Evolutionary conservation across 2,329 filamentous ascomycete species (phyloP).

Genomic region (Cladosporium colombiae): DNA sequence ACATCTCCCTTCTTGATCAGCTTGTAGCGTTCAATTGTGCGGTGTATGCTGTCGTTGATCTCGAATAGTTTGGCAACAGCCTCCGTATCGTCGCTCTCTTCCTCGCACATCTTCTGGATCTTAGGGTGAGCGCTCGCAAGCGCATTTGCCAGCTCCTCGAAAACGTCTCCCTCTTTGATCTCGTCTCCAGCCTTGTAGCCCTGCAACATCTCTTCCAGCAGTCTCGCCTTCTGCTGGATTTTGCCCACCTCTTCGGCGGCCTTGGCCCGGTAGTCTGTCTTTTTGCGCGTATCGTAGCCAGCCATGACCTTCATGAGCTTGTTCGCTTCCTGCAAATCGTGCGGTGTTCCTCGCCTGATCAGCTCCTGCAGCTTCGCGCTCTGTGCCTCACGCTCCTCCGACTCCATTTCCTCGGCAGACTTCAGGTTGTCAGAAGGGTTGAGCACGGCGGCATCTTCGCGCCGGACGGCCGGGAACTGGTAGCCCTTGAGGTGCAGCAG

Average conservation of each 20-base stretch:
- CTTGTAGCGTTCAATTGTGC: conserved; percentile 93
- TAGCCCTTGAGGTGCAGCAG: conserved; percentile 96
- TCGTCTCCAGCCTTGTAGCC: conserved; percentile 78
- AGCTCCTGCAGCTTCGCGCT: conserved; percentile 98
- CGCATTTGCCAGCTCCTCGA: conserved; percentile 81
- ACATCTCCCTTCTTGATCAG: conserved; percentile 93
- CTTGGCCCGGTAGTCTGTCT: conserved; percentile 97
- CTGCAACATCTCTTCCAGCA: conserved; percentile 90
- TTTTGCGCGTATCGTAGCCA: conserved; percentile 90
- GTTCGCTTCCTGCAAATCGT: conserved; percentile 95
- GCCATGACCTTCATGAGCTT: conserved; percentile 99
- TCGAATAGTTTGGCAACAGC: conserved; percentile 93
- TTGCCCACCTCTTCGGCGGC: conserved; percentile 92
- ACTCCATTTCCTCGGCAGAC: conserved; percentile 97
- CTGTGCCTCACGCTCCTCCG: conserved; percentile 90
- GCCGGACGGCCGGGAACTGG: conserved; percentile 85
- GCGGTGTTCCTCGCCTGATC: conserved; percentile 85
- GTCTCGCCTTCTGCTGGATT: conserved; percentile 90
- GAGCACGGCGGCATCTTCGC: conserved; percentile 92
- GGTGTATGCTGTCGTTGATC: conserved; percentile 98
- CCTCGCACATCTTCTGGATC: conserved; percentile 99
- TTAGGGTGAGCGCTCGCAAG: conserved; percentile 94
- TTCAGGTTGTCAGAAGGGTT: conserved; percentile 97
- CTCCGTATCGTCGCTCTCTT: conserved; percentile 95
- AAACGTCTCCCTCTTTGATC: conserved; percentile 69